Base-by-base conservation (phyloP, 2,329 filamentous ascomycete species). In the Penicillium polonicum region DNA sequence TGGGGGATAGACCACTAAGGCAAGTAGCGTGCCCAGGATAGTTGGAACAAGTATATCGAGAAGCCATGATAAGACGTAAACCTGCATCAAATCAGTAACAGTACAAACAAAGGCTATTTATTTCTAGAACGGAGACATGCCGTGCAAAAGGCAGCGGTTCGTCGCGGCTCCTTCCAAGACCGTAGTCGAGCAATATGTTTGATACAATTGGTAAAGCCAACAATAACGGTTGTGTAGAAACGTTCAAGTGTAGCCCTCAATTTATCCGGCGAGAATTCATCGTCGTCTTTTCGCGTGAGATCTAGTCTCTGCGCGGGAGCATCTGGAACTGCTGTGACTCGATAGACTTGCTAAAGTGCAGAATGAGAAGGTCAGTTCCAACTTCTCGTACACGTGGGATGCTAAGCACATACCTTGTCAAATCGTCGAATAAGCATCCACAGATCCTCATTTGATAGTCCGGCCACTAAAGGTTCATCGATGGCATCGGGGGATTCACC, bases 191-290 rank as follows among this genome's bases (percentile, higher is more conserved):
- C 87, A 60, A 92, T 81, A 59, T 96, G 91, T 67, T 94, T 93
- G 59, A 83, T 83, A 17, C 85, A 82, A 0, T 79, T 81, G 43
- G 91, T 81, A 13, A 91, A 45, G 15, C 86, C 82, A 48, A 92
- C 83, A 8, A 88, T 78, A 0, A 95, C 85, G 0, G 88, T 90
- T 82, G 91, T 92, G 71, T 95, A 95, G 12, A 94, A 77, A 15
- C 91, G 82, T 74, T 95, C 91, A 4, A 94, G 71, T 52, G 89
- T 91, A 2, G 87, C 85, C 12, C 91, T 83, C 44, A 95, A 78
- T 75, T 94, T 94, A 68, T 94, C 90, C 0, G 91, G 90, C 0
- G 88, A 90, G 71, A 94, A 94, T 57, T 92, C 88, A 64, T 94
- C 90, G 53, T 93, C 87, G 39, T 92, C 88, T 5, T 90, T 87